Evolutionary conservation across 768 basidiomycete genomes (phyloP).

Genomic region (Strobilomyces dryophilus): DNA sequence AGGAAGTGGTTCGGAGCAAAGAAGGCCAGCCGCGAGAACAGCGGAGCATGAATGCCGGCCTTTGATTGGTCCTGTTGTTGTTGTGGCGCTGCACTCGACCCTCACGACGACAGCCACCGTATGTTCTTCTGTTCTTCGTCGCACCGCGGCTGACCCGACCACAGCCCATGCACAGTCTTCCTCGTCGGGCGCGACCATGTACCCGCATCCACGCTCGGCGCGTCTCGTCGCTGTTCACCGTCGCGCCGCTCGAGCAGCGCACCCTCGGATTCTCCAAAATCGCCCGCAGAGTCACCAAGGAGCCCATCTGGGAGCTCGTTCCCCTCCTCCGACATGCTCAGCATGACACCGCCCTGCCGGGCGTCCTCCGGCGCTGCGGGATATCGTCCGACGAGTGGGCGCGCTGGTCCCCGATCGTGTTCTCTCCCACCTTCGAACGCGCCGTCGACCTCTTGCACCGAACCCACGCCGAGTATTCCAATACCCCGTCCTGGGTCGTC

Average conservation of each 20-base stretch:
- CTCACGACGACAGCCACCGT: too few relatives aligned
- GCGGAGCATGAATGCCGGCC: constrained; percentile 29
- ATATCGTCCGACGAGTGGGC: constrained; percentile 37
- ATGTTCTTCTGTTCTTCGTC: not conserved
- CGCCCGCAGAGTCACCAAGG: constrained; percentile 32
- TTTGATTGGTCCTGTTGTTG: constrained; percentile 31
- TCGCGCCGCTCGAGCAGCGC: constrained; percentile 19
- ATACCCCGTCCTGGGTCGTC: constrained; percentile 51
- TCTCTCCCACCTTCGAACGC: constrained; percentile 31
- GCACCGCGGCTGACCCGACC: constrained; percentile 2
- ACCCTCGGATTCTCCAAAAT: constrained; percentile 29
- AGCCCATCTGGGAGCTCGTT: constrained; percentile 43
- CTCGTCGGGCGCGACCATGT: constrained; percentile 1
- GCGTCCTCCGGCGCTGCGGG: constrained; percentile 30
- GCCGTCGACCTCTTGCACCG: constrained; percentile 25
- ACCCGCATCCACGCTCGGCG: constrained; percentile 1
- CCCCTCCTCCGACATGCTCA: constrained; percentile 25
- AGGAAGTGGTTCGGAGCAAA: constrained; percentile 25
- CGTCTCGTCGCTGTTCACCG: constrained; percentile 19
- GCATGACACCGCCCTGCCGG: constrained; percentile 3
- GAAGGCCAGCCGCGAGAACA: constrained; percentile 13
- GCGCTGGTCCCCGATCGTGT: constrained; percentile 37
- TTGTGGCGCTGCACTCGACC: constrained; percentile 31
- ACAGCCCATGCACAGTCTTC: constrained; percentile 21
- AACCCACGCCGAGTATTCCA: not conserved